Evolutionary conservation across 371 early-diverging fungal genomes (phyloP).

Genomic region (Funneliformis caledonium): DNA sequence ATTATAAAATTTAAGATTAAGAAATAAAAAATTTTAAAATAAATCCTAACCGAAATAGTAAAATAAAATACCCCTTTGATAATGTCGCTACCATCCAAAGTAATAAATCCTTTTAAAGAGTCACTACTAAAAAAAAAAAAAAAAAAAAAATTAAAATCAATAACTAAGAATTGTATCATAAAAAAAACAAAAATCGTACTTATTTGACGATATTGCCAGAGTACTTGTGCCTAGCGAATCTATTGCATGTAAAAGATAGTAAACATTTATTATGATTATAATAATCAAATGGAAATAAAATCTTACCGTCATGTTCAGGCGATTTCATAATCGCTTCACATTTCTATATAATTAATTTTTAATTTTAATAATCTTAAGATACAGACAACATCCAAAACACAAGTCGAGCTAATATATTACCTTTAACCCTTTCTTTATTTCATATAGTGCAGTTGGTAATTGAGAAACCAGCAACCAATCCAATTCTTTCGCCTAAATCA

Average conservation of each 20-base stretch:
- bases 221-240: conserved; percentile 17
- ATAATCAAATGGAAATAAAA: not conserved
- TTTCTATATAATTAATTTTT: not conserved
- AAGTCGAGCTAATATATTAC: not conserved
- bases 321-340: conserved; percentile 29
- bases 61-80: conserved; percentile 17
- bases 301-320: conserved; percentile 11
- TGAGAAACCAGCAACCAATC: conserved; percentile 35
- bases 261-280: not conserved
- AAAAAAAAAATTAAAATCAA: not conserved
- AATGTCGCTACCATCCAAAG: conserved; percentile 16
- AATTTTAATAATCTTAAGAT: not conserved
- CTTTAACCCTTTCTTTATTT: conserved; percentile 29
- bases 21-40: not conserved
- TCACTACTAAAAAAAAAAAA: conserved; percentile 11
- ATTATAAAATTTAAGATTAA: not conserved
- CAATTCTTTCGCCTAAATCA: conserved; percentile 19
- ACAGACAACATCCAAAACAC: not conserved
- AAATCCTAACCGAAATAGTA: not conserved
- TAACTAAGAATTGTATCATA: not conserved
- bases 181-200: not conserved
- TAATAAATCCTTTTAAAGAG: conserved; percentile 24
- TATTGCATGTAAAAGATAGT: not conserved
- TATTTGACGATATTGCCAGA: conserved; percentile 26
- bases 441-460: conserved; percentile 19